Percentiles rank a stretch among this genome's conserved stretches.
Evolutionary conservation across 2,329 filamentous ascomycete genomes (phyloP).

Genomic region (Beauveria caledonica): DNA sequence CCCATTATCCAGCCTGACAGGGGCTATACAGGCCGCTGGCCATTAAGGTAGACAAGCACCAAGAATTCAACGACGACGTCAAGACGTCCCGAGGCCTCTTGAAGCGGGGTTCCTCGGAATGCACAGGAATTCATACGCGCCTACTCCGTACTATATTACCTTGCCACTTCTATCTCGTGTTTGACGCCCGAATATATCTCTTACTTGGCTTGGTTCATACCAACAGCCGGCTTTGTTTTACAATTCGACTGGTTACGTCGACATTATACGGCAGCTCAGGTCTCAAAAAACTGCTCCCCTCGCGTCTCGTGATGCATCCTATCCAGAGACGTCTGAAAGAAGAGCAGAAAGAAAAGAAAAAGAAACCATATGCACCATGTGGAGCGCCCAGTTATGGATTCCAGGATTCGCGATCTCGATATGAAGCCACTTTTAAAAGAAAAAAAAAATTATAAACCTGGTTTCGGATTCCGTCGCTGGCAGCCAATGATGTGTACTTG

Average conservation of each 20-base stretch:
- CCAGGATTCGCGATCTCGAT: slow-evolving; percentile 9
- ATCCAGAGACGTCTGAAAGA: not conserved
- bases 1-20: too few species aligned
- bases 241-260: not conserved
- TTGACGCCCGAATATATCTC: not conserved
- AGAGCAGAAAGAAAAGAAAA: not conserved
- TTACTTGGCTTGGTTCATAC: not conserved
- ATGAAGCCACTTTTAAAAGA: slow-evolving; percentile 4
- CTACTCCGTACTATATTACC: not conserved
- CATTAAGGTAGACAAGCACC: not conserved
- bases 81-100: not conserved
- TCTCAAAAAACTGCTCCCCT: not conserved
- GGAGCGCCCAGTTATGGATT: slow-evolving; percentile 5
- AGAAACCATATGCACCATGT: not conserved
- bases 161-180: not conserved
- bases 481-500: slow-evolving; percentile 1
- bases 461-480: slow-evolving; percentile 1
- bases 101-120: slow-evolving; percentile 7
- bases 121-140: slow-evolving; percentile 5
- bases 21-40: not conserved
- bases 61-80: not conserved
- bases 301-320: not conserved
- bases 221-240: too few species aligned
- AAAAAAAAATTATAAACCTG: slow-evolving; percentile 5
- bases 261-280: not conserved